A percentile compares a stretch with the other conserved stretches of the same genome.
Conservation (phyloP, 441 rosid genomes). For the Breynia disticha region DNA sequence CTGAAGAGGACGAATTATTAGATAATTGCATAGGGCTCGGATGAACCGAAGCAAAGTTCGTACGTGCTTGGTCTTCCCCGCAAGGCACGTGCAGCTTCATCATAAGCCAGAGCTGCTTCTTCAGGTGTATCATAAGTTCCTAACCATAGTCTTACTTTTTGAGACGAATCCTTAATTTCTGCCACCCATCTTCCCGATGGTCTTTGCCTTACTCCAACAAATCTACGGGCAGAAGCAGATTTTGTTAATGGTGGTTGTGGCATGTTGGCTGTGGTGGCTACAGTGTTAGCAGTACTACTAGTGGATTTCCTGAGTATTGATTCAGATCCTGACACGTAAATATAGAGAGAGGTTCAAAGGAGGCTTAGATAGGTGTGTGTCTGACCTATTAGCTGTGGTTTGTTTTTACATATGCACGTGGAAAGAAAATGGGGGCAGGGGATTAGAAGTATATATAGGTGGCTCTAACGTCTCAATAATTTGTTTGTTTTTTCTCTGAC, state of each 20-base stretch:
- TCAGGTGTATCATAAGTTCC: conserved; percentile 73
- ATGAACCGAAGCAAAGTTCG: conserved; percentile 35
- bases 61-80: conserved; percentile 62
- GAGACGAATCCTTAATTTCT: conserved; percentile 83
- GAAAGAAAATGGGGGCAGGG: no score
- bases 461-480: conserved; percentile 10
- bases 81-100: conserved; percentile 62
- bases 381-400: not conserved
- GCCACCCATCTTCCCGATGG: conserved; percentile 93
- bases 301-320: conserved; percentile 13
- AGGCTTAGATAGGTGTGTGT: not conserved
- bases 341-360: not conserved
- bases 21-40: conserved; percentile 8
- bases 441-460: conserved; percentile 1
- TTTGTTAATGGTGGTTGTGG: conserved; percentile 13
- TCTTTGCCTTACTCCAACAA: conserved; percentile 65
- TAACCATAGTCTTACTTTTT: conserved; percentile 70
- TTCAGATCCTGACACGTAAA: conserved; percentile 28
- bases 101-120: conserved; percentile 66
- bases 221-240: conserved; percentile 26
- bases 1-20: conserved; percentile 14
- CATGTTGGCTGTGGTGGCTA: conserved; percentile 1
- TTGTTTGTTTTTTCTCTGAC: no score
- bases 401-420: conserved; percentile 3
- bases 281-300: conserved; percentile 3